Evolutionary conservation across 2,329 filamentous ascomycete genomes (phyloP).

Genomic region (Stenocarpella maydis): DNA sequence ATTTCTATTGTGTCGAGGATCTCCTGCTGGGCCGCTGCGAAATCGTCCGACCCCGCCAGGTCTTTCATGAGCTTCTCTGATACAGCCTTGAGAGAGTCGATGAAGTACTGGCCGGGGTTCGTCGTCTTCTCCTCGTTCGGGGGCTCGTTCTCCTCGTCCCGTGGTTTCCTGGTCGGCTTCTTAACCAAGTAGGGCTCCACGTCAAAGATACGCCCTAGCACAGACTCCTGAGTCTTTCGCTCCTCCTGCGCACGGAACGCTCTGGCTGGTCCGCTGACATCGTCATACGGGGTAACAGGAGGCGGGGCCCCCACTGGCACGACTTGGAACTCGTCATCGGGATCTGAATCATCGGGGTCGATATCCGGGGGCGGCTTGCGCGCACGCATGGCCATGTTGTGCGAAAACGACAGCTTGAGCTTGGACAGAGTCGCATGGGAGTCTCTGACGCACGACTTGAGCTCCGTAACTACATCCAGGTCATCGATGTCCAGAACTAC

Average conservation of each 20-base stretch:
- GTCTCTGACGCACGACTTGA: constrained; percentile 62
- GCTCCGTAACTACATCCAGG: constrained; percentile 62
- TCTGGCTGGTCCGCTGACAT: constrained; percentile 53
- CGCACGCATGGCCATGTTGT: constrained; percentile 56
- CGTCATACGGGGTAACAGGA: constrained; percentile 43
- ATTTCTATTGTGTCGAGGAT: constrained; percentile 59
- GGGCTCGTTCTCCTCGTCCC: constrained; percentile 39
- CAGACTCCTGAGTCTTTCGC: constrained; percentile 61
- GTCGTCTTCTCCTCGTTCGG: constrained; percentile 36
- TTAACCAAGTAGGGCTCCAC: constrained; percentile 53
- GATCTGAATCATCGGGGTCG: constrained; percentile 54
- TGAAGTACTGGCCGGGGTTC: constrained; percentile 45
- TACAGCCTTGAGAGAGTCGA: constrained; percentile 50
- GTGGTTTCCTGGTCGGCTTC: constrained; percentile 43
- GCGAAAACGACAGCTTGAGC: constrained; percentile 67
- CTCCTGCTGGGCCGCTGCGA: constrained; percentile 51
- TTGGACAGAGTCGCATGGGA: constrained; percentile 63
- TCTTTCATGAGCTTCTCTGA: constrained; percentile 54
- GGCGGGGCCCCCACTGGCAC: constrained; percentile 43
- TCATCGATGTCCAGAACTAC: constrained; percentile 68
- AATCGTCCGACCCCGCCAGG: constrained; percentile 47
- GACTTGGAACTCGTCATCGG: constrained; percentile 63
- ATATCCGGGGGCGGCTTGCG: constrained; percentile 51
- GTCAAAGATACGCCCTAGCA: constrained; percentile 62
- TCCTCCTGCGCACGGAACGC: constrained; percentile 60